These are phyloP conservation scores for Aspergillus pseudoglaucus DNA, from an alignment of 2,329 filamentous ascomycete species.

Conservation along the genomic window DNA sequence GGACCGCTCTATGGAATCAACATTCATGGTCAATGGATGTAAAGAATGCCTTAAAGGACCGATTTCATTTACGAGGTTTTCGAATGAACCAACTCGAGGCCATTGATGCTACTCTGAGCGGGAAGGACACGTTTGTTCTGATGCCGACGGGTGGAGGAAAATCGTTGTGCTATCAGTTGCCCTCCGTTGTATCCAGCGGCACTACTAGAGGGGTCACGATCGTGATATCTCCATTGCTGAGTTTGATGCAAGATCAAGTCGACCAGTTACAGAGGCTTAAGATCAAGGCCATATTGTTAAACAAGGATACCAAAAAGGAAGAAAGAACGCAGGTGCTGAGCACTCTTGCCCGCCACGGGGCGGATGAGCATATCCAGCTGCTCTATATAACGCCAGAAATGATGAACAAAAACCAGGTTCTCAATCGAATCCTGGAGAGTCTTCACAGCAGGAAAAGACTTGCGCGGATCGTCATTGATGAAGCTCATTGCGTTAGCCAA, in stretches of 20 bases:
- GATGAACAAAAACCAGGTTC: slow-evolving; percentile 71
- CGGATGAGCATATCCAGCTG: slow-evolving; percentile 73
- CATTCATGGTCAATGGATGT: slow-evolving; percentile 83
- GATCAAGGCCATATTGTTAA: slow-evolving; percentile 76
- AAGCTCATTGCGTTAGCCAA: slow-evolving; percentile 98
- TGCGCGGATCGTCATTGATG: slow-evolving; percentile 90
- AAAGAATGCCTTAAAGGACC: slow-evolving; percentile 68
- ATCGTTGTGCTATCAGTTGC: slow-evolving; percentile 92
- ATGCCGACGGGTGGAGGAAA: slow-evolving; percentile 99
- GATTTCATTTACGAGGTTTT: slow-evolving; percentile 80
- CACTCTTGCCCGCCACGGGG: slow-evolving; percentile 55
- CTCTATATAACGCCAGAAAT: slow-evolving; percentile 97
- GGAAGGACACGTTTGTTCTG: slow-evolving; percentile 86
- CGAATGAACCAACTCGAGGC: slow-evolving; percentile 88
- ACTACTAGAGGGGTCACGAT: slow-evolving; percentile 79
- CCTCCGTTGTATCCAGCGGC: slow-evolving; percentile 74
- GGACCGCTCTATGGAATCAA: slow-evolving; percentile 46
- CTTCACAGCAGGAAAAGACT: slow-evolving; percentile 67
- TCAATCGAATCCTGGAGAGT: slow-evolving; percentile 58
- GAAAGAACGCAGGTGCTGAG: slow-evolving; percentile 62
- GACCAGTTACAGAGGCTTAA: slow-evolving; percentile 67
- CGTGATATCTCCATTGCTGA: slow-evolving; percentile 89
- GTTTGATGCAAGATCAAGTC: slow-evolving; percentile 96
- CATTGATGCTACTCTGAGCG: slow-evolving; percentile 84
- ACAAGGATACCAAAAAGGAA: slow-evolving; percentile 62